A percentile compares a stretch with the other conserved stretches of the same genome.
Evolutionary conservation across 768 basidiomycete genomes (phyloP).

Genomic region (Leccinum subgranulosum): DNA sequence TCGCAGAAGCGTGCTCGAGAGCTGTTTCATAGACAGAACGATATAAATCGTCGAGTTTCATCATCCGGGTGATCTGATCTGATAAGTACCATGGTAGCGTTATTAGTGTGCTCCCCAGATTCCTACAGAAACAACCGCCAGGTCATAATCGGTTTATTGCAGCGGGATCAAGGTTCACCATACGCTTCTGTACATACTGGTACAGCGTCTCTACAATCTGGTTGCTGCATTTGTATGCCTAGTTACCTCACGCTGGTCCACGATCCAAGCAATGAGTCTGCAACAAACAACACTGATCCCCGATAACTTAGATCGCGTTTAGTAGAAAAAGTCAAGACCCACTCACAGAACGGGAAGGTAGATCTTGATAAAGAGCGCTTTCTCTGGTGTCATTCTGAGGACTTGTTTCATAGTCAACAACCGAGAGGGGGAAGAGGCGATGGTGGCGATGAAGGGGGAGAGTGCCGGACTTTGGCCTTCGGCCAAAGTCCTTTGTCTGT

Average conservation of each 20-base stretch:
- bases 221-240: background rate
- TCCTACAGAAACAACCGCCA: background rate
- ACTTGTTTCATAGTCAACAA: too few relatives aligned
- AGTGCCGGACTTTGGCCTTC: too few relatives aligned
- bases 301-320: background rate
- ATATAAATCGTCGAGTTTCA: background rate
- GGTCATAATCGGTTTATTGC: background rate
- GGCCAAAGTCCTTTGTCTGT: too few relatives aligned
- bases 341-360: constrained; percentile 8
- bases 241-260: background rate
- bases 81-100: background rate
- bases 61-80: background rate
- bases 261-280: constrained; percentile 1
- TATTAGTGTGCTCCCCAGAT: background rate
- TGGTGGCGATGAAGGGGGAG: too few relatives aligned
- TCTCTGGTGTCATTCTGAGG: background rate
- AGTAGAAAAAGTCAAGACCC: background rate
- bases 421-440: too few relatives aligned
- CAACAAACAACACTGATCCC: background rate
- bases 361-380: background rate
- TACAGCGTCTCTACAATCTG: constrained; percentile 4
- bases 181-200: background rate
- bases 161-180: background rate
- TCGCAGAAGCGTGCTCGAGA: background rate
- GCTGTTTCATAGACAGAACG: background rate